Base-by-base conservation (phyloP, 192 early-diverging fungal species). In the Backusella macrospora region DNA sequence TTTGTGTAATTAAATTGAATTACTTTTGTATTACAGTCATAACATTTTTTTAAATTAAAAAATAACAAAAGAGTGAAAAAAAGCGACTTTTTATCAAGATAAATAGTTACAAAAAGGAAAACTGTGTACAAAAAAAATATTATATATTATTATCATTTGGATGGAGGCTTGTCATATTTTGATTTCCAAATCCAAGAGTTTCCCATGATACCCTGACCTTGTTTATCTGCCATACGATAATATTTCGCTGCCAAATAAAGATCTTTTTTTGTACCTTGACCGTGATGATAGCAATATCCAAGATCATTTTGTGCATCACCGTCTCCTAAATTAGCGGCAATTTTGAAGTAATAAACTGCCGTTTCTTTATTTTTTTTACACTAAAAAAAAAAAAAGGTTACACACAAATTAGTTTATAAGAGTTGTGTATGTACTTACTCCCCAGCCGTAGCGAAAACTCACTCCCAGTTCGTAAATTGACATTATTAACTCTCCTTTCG, bases 101-200 rank as follows among this genome's bases (percentile, higher is more conserved):
- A 52, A 52, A 52, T 52, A 21, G 10, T 18, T 18, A 43, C 6
- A 43, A 43, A 43, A 43, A 43, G 5, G 10, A 43, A 43, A 43
- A 43, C n/a, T 48, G 15, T n/a, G n/a, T 15, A 7, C 7, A 49
- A 15, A 48, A n/a, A 52, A 52, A 52, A 49, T 18, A 52, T 18
- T 18, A 23, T 8, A 52, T 16, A 18, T 15, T 12, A 15, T 26
- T 46, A 34, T 68, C 21, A 29, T 29, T 68, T 59, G 1, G 52
- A 68, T 47, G 42, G 45, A 15, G 26, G 67, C 15, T 52, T 65
- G 68, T 92, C 89, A 71, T 92, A 94, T 80, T 94, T 94, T 42
- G 88, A 81, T 75, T 94, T 94, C 66, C 84, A 92, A 29, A 94
- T 94, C 92, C 92, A 94, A 47, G 91, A 92, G 65, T 92, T 94